Evolutionary conservation across 176 grass and related monocot species (phyloP).

Genomic region (Tuctoria greenei): DNA sequence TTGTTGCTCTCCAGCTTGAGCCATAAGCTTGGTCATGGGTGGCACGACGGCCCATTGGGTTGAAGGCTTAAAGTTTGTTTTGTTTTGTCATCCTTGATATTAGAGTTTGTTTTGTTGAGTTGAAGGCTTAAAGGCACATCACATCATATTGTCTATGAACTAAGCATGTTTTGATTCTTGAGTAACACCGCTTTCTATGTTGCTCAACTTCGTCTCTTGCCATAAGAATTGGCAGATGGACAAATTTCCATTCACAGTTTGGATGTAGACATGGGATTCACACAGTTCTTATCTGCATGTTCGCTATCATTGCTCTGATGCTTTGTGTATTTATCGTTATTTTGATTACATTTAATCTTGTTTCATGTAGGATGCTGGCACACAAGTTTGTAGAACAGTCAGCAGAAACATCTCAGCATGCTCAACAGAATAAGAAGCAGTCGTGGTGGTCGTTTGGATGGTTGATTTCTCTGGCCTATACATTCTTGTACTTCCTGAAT

Average conservation of each 20-base stretch:
- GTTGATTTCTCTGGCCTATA: constrained; percentile 43
- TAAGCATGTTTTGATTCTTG: constrained; percentile 1
- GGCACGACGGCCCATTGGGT: too few relatives aligned
- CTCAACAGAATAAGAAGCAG: constrained; percentile 62
- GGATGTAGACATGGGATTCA: constrained; percentile 2
- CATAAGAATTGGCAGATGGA: constrained; percentile 5
- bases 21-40: too few relatives aligned
- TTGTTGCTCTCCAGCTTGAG: too few relatives aligned
- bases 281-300: constrained; percentile 12
- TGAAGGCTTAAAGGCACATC: neutral
- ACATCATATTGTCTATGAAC: constrained; percentile 11
- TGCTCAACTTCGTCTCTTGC: constrained; percentile 5
- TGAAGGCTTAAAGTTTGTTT: too few relatives aligned
- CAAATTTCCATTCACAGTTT: constrained; percentile 10
- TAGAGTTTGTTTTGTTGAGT: neutral
- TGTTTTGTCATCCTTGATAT: constrained; percentile 3
- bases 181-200: constrained; percentile 14
- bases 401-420: constrained; percentile 56
- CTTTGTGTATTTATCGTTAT: constrained; percentile 20
- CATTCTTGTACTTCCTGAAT: constrained; percentile 19
- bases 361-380: constrained; percentile 83
- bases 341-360: constrained; percentile 32
- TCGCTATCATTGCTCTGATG: constrained; percentile 13
- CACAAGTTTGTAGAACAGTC: constrained; percentile 91
- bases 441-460: constrained; percentile 99